Conservation (phyloP, 2,329 filamentous ascomycete species). For the Claviceps sp. region DNA sequence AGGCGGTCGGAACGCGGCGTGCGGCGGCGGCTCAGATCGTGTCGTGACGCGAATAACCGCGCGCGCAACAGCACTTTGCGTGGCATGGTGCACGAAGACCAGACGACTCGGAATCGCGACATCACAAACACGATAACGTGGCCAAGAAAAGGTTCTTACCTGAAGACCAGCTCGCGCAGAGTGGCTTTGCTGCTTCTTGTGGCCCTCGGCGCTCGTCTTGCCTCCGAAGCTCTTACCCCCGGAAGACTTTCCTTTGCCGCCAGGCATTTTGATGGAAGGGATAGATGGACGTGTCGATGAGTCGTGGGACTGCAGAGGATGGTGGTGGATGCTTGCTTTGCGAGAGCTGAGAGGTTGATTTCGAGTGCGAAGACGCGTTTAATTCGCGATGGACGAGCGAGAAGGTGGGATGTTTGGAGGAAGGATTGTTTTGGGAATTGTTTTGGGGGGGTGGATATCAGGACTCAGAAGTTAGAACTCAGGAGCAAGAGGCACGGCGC, state of each 20-base stretch:
- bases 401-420: slow-evolving; percentile 2
- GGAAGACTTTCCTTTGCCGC: slow-evolving; percentile 86
- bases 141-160: slow-evolving; percentile 40
- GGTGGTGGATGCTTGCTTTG: background rate
- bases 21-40: background rate
- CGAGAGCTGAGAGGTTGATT: background rate
- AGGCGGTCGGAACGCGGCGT: background rate
- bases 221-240: slow-evolving; percentile 81
- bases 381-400: slow-evolving; percentile 1
- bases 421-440: background rate
- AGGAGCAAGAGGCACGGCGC: no score
- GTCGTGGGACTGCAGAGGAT: background rate
- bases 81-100: background rate
- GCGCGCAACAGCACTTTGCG: slow-evolving; percentile 4
- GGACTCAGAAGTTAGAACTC: no score
- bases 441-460: no score
- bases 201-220: slow-evolving; percentile 52
- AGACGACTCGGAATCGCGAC: background rate
- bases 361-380: background rate
- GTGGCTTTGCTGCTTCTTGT: slow-evolving; percentile 89
- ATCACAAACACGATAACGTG: background rate
- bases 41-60: slow-evolving; percentile 10
- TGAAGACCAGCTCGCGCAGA: slow-evolving; percentile 90
- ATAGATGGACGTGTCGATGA: background rate
- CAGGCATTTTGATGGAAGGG: slow-evolving; percentile 39